Evolutionary conservation across 371 early-diverging fungal species (phyloP).

Genomic region (Mortierella sp.): DNA sequence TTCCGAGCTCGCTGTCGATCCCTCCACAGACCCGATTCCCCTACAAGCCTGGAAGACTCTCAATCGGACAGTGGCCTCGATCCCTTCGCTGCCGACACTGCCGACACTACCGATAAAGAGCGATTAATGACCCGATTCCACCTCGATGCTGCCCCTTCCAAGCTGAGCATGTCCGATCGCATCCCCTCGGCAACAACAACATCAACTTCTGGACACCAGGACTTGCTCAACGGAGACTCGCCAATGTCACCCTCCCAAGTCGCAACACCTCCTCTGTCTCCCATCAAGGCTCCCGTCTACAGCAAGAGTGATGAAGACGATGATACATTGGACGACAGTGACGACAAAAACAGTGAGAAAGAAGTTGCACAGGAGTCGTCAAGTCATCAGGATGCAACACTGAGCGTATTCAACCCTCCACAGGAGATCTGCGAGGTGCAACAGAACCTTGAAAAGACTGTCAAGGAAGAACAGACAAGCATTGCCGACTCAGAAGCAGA

Average conservation of each 20-base stretch:
- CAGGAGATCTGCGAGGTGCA: neutral
- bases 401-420: neutral
- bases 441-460: neutral
- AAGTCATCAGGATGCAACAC: neutral
- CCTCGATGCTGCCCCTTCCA: slow-evolving; percentile 6
- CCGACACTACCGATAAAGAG: slow-evolving; percentile 18
- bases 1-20: neutral
- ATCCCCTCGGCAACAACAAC: neutral
- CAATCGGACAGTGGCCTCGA: slow-evolving; percentile 49
- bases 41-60: slow-evolving; percentile 53
- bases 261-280: slow-evolving; percentile 51
- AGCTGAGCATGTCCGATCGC: slow-evolving; percentile 13
- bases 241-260: slow-evolving; percentile 43
- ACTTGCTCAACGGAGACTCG: slow-evolving; percentile 16
- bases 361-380: neutral
- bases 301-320: neutral
- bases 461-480: neutral
- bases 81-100: slow-evolving; percentile 15
- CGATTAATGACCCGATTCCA: slow-evolving; percentile 19
- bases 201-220: neutral
- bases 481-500: neutral
- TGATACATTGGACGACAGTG: neutral
- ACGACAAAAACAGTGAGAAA: slow-evolving; percentile 1
- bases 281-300: slow-evolving; percentile 13
- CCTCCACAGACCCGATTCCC: slow-evolving; percentile 43